Conservation (phyloP, 805 yeast species). For the Zygosaccharomyces siamensis region DNA sequence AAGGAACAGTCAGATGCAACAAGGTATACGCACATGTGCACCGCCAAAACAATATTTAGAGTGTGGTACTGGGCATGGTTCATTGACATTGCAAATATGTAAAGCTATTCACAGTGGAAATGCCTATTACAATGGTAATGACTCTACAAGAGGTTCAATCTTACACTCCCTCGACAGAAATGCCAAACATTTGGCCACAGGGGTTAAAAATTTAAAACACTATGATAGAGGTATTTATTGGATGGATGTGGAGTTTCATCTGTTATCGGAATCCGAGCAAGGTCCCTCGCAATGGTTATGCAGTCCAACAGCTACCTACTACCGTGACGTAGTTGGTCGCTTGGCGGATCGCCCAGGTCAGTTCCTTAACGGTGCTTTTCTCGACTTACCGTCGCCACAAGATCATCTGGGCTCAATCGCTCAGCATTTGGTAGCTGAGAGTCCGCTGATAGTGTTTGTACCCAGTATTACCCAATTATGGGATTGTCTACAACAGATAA, state of each 20-base stretch:
- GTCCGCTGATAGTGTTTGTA: constrained; percentile 42
- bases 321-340: constrained; percentile 16
- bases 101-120: constrained; percentile 43
- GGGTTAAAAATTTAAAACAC: constrained; percentile 37
- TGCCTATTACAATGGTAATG: constrained; percentile 30
- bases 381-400: constrained; percentile 45
- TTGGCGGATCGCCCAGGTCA: constrained; percentile 18
- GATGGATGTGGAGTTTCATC: constrained; percentile 44
- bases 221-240: constrained; percentile 42
- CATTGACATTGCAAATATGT: constrained; percentile 43
- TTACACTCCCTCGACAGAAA: constrained; percentile 44
- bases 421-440: constrained; percentile 36
- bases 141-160: constrained; percentile 39
- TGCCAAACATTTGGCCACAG: constrained; percentile 39
- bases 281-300: constrained; percentile 42
- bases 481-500: constrained; percentile 36
- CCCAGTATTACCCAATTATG: constrained; percentile 48
- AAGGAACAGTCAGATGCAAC: not conserved
- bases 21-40: constrained; percentile 4
- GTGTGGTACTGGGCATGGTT: constrained; percentile 56
- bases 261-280: constrained; percentile 22
- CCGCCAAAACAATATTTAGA: constrained; percentile 42
- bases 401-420: constrained; percentile 36
- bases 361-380: constrained; percentile 41
- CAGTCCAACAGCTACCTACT: constrained; percentile 14